Base-by-base conservation (phyloP, 768 basidiomycete species). In the Boletus eberwhitei region DNA sequence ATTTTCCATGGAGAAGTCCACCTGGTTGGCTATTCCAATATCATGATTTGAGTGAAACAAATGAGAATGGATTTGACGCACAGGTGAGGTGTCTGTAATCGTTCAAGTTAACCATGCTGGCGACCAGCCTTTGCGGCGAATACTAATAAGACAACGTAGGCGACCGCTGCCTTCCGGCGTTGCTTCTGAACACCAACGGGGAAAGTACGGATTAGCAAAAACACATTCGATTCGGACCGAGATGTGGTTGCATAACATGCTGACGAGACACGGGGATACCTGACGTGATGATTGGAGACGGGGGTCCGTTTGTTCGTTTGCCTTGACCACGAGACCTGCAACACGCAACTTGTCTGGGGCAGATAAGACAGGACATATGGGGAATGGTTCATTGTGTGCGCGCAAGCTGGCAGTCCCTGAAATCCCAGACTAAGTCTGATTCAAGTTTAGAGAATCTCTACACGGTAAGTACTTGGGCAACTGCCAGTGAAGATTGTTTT, bases 1-100 rank as follows among this genome's bases (percentile, higher is more conserved):
- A 55, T 82, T 69, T 54, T 81, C 73, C 40, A 86, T 71, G 65
- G 85, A 86, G 60, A 81, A 77, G 37, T 78, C 68, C n/a, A 80
- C 74, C 55, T 85, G 78, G 47, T 75, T 13, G 16, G 22, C 47
- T 55, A 17, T 36, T 40, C 46, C 37, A 21, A 17, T 24, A 24
- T 34, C 32, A 22, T n/a, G 8, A 24, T n/a, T 37, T 48, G 49
- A 26, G 19, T 11, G 2, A 13, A 24, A 26, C 12, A 8, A 12
- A 29, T 14, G 14, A n/a, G 19, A 5, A 21, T 24, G 14, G 19
- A 38, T 21, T 47, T 17, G 13, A 47, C 44, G 13, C 22, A 58
- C 34, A 3, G 39, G 29, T 29, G 29, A 59, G 17, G 46, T 38
- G 13, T 32, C 44, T 52, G 29, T 50, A 46, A 31, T 50, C 22